A percentile compares a stretch with the other conserved stretches of the same genome.
phyloP scores from a whole-genome alignment of 495 filamentous ascomycete species.

The Lasiosphaeriaceae sp. region DNA sequence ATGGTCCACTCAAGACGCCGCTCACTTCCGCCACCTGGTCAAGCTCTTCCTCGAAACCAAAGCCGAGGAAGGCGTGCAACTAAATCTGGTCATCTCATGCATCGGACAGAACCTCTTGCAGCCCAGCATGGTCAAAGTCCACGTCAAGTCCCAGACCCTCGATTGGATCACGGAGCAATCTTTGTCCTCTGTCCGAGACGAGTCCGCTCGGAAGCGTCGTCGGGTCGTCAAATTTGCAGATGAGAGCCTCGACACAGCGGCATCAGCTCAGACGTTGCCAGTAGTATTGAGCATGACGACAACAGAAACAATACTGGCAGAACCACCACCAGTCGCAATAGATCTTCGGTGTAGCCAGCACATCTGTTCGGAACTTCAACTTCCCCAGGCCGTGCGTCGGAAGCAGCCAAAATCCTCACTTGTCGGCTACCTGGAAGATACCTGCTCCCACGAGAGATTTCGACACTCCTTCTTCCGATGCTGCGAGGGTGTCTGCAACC shows the following conservation, averaged over 20 bases:
- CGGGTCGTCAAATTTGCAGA: background rate
- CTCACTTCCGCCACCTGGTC: slow-evolving; percentile 2
- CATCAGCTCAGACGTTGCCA: too few relatives aligned
- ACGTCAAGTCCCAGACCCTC: slow-evolving; percentile 5
- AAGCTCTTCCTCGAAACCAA: slow-evolving; percentile 11
- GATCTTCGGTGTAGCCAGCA: slow-evolving; percentile 6
- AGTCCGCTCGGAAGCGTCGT: background rate
- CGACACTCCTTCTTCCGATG: slow-evolving; percentile 14
- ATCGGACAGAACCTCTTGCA: background rate
- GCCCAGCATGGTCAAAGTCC: slow-evolving; percentile 4
- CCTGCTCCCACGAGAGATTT: slow-evolving; percentile 2
- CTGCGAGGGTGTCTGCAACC: background rate
- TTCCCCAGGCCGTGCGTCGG: background rate
- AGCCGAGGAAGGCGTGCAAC: slow-evolving; percentile 1
- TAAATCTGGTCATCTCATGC: slow-evolving; percentile 12
- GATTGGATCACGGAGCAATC: background rate
- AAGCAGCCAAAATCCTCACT: background rate
- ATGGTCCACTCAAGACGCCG: slow-evolving; percentile 5
- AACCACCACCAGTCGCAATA: background rate
- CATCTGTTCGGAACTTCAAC: slow-evolving; percentile 8
- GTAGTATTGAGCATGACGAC: too few relatives aligned
- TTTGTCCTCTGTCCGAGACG: background rate
- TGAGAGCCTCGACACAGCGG: background rate
- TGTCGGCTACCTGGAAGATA: slow-evolving; percentile 10
- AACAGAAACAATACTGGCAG: background rate